Evolutionary conservation across 441 rosid species (phyloP), one percentile per base, ranked within the genome.

Genomic region (Populus hybrid): DNA sequence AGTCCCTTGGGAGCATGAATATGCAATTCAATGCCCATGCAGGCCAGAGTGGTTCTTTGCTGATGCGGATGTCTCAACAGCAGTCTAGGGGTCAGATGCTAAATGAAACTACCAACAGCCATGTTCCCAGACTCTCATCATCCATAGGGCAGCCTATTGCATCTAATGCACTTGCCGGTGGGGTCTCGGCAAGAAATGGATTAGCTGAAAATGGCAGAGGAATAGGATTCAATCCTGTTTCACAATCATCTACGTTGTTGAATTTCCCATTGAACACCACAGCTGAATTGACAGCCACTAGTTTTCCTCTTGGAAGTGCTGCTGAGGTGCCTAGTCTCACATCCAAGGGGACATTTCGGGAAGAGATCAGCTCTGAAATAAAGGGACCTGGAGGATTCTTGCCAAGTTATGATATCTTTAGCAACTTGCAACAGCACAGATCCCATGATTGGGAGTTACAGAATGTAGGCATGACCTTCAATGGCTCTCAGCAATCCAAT

Each of bases 401-500:
- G 74, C 80, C 85, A 0, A 87, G 85, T 78, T 93, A 88, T 34
- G 89, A 93, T 79, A 77, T 91, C 57, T 88, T 90, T 74, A 82
- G 81, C 11, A 88, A 92, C 68, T 80, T 85, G 81, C 88, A 87
- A 30, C 95, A 90, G 83, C 86, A 84, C 69, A 92, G 85, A 63
- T 67, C 92, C 40, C 81, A 83, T 40, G 89, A 88, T 68, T 93
- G 98, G 99, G 94, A 91, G 80, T 76, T 88, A 35, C 90, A 85
- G 74, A 87, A 88, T 81, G 88, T 89, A 8, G 95, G 93, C 57
- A 35, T 91, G 85, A 71, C 83, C 6, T 92, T 82, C 73, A 86
- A 83, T 76, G 86, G 90, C 50, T 82, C 93, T 61, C 92, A 83
- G 72, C 88, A 82, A 36, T 72, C 87, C 57, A 87, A 81, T 70